Percentiles rank a stretch among this genome's conserved stretches.
These are phyloP conservation scores for Backusella luteola DNA, from an alignment of 192 early-diverging fungal species.

Conservation along the genomic window DNA sequence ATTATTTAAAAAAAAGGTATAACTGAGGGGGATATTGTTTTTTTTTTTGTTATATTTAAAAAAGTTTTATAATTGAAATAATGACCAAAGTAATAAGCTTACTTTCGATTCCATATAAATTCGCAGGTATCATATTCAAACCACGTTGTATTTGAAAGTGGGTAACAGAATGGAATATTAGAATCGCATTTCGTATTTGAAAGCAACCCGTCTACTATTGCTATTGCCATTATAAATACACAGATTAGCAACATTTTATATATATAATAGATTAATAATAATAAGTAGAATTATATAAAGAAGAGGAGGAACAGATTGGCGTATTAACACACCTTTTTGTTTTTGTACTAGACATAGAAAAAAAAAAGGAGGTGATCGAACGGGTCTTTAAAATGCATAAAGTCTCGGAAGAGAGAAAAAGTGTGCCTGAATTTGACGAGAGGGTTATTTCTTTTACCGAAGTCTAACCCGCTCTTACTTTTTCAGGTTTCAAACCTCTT, in stretches of 20 bases:
- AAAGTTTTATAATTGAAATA: neutral
- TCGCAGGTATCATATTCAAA: conserved; percentile 6
- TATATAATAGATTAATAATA: neutral
- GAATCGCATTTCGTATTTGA: conserved; percentile 2
- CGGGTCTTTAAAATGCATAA: conserved; percentile 7
- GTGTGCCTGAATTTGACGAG: neutral
- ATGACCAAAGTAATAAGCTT: neutral
- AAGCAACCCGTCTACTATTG: neutral
- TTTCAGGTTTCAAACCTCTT: neutral
- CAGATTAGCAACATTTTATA: neutral
- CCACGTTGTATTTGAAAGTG: conserved; percentile 8
- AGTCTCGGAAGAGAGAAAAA: neutral
- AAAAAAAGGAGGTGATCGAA: conserved; percentile 3
- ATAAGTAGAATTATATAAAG: neutral
- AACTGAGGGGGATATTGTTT: neutral
- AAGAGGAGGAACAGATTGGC: neutral
- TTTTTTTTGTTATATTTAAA: neutral
- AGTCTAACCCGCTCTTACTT: neutral
- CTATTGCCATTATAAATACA: neutral
- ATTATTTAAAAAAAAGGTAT: conserved; percentile 4
- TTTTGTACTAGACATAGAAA: neutral
- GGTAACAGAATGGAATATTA: neutral
- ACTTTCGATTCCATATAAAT: conserved; percentile 7
- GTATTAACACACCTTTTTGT: neutral
- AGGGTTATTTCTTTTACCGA: conserved; percentile 7